Conservation (phyloP, 768 basidiomycete genomes). For the Neoboletus magnificus region DNA sequence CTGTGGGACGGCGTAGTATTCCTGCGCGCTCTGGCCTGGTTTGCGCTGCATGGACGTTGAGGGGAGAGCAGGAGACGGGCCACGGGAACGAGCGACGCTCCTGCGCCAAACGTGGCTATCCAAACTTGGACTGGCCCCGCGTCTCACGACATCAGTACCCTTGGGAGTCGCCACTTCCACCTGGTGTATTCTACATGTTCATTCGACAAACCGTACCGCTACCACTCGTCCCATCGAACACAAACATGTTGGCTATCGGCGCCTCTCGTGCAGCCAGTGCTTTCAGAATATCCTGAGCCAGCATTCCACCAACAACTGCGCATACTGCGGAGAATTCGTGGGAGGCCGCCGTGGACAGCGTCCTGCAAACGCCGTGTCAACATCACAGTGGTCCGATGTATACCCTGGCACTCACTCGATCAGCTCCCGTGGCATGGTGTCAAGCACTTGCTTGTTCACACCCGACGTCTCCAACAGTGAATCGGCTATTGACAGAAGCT, state of each 20-base stretch:
- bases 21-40: slow-evolving; percentile 44
- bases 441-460: slow-evolving; percentile 67
- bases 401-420: slow-evolving; percentile 47
- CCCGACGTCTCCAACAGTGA: slow-evolving; percentile 56
- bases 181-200: slow-evolving; percentile 36
- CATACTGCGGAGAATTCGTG: slow-evolving; percentile 92
- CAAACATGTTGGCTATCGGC: slow-evolving; percentile 89
- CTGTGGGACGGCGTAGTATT: slow-evolving; percentile 68
- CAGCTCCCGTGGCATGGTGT: slow-evolving; percentile 52
- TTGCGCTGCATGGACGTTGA: slow-evolving; percentile 38
- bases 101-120: slow-evolving; percentile 23
- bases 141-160: slow-evolving; percentile 13
- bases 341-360: slow-evolving; percentile 62
- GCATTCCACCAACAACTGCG: slow-evolving; percentile 91
- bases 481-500: slow-evolving; percentile 65
- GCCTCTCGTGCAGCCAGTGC: slow-evolving; percentile 86
- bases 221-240: slow-evolving; percentile 82
- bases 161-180: not conserved
- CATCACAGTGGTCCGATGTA: not conserved
- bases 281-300: slow-evolving; percentile 94
- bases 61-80: slow-evolving; percentile 4
- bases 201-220: slow-evolving; percentile 63
- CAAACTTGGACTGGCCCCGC: slow-evolving; percentile 18
- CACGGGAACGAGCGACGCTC: slow-evolving; percentile 9
- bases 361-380: slow-evolving; percentile 42